Conservation (phyloP, 768 basidiomycete genomes). For the Lentinula sp. region DNA sequence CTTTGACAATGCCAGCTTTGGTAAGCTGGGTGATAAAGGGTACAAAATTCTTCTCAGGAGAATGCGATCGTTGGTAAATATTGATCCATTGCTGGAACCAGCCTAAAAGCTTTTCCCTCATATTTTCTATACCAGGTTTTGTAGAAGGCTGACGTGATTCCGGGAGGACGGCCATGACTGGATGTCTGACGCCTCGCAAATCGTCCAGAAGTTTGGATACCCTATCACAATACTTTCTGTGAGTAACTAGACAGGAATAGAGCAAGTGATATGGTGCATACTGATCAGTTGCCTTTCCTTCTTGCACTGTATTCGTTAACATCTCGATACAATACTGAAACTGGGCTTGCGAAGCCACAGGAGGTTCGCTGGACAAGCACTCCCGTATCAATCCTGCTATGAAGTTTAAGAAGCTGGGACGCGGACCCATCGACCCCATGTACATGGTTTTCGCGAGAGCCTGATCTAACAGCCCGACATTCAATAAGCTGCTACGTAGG, state of each 20-base stretch:
- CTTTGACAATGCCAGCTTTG: slow-evolving; percentile 94
- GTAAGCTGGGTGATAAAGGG: slow-evolving; percentile 96
- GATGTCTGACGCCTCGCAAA: slow-evolving; percentile 59
- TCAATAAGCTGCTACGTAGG: slow-evolving; percentile 77
- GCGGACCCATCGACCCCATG: slow-evolving; percentile 49
- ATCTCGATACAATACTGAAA: slow-evolving; percentile 79
- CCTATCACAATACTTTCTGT: slow-evolving; percentile 28
- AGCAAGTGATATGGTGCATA: slow-evolving; percentile 32
- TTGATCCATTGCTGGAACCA: slow-evolving; percentile 96
- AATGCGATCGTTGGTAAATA: slow-evolving; percentile 85
- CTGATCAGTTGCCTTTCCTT: slow-evolving; percentile 82
- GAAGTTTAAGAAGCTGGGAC: slow-evolving; percentile 73
- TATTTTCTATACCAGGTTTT: slow-evolving; percentile 68
- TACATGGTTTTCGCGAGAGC: slow-evolving; percentile 83
- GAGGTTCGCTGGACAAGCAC: slow-evolving; percentile 75
- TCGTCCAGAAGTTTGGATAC: slow-evolving; percentile 75
- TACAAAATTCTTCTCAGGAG: slow-evolving; percentile 93
- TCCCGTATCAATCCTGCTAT: slow-evolving; percentile 81
- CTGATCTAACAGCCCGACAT: slow-evolving; percentile 73
- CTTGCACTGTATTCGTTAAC: slow-evolving; percentile 63
- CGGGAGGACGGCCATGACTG: slow-evolving; percentile 29
- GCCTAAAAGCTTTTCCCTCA: slow-evolving; percentile 67
- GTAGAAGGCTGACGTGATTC: slow-evolving; percentile 44
- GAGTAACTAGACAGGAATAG: slow-evolving; percentile 1
- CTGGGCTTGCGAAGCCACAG: slow-evolving; percentile 73